Conservation (phyloP, 2,329 filamentous ascomycete genomes). For the Alternaria alternata region DNA sequence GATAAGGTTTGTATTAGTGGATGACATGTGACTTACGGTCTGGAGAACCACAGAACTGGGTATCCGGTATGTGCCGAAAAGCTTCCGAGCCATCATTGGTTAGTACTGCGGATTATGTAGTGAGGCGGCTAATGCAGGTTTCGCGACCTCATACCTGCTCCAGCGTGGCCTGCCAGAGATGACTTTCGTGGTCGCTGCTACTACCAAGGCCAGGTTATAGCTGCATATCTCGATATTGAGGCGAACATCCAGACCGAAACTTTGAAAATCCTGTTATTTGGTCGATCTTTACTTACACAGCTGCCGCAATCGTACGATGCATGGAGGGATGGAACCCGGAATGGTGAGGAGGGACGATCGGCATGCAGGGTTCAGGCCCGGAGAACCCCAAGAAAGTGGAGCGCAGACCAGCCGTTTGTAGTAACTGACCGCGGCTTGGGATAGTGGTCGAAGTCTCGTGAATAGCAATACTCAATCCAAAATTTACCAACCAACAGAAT, state of each 20-base stretch:
- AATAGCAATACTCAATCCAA: not conserved
- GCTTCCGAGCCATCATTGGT: constrained; percentile 5
- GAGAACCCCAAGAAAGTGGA: constrained; percentile 11
- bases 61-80: constrained; percentile 9
- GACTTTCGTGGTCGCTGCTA: not conserved
- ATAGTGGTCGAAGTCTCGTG: constrained; percentile 4
- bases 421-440: constrained; percentile 4
- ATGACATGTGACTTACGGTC: not conserved
- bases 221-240: not conserved
- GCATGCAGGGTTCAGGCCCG: constrained; percentile 12
- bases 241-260: not conserved
- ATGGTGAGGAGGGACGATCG: constrained; percentile 18
- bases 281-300: constrained; percentile 12
- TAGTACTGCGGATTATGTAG: constrained; percentile 2
- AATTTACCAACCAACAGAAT: not conserved
- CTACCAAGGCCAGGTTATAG: constrained; percentile 12
- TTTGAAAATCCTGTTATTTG: constrained; percentile 7
- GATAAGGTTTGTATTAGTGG: constrained; percentile 14
- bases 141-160: constrained; percentile 3
- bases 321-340: constrained; percentile 19
- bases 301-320: constrained; percentile 16
- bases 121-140: constrained; percentile 11
- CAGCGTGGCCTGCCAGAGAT: constrained; percentile 1
- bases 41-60: constrained; percentile 1
- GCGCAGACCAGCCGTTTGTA: constrained; percentile 4